Conservation (phyloP, 768 basidiomycete species). For the Rhodosporidiobolus sp. region DNA sequence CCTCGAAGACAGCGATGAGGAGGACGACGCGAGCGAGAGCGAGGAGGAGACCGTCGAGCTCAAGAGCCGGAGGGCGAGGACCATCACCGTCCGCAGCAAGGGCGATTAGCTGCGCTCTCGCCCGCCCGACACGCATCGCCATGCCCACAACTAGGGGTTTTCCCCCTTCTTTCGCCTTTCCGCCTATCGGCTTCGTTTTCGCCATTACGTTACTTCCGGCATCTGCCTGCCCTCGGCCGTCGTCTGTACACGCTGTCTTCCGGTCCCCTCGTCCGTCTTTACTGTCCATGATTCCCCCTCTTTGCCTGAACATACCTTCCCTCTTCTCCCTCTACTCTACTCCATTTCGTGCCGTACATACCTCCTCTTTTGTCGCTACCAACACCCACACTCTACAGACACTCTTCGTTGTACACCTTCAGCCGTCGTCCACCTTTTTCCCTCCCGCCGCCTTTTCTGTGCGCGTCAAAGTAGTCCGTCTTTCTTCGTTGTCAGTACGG, state of each 20-base stretch:
- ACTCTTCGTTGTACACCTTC: neutral
- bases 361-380: neutral
- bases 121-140: neutral
- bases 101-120: neutral
- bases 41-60: slow-evolving; percentile 22
- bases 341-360: too few relatives aligned
- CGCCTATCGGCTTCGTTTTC: too few relatives aligned
- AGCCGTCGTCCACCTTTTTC: neutral
- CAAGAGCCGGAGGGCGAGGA: slow-evolving; percentile 25
- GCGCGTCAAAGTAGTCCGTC: too few relatives aligned
- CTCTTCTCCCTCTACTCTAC: neutral
- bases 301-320: too few relatives aligned
- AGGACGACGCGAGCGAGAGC: slow-evolving; percentile 14
- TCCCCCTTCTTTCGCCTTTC: neutral
- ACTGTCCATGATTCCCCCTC: neutral
- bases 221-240: neutral
- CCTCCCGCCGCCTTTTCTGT: too few relatives aligned
- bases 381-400: neutral
- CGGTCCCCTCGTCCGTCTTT: neutral
- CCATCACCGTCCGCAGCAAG: slow-evolving; percentile 8
- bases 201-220: neutral
- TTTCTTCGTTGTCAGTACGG: too few relatives aligned
- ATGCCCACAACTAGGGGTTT: neutral
- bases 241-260: neutral
- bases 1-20: neutral